A percentile compares a stretch with the other conserved stretches of the same genome.
Evolutionary conservation across 805 yeast genomes (phyloP).

Genomic region (Sungouiella thailandica): DNA sequence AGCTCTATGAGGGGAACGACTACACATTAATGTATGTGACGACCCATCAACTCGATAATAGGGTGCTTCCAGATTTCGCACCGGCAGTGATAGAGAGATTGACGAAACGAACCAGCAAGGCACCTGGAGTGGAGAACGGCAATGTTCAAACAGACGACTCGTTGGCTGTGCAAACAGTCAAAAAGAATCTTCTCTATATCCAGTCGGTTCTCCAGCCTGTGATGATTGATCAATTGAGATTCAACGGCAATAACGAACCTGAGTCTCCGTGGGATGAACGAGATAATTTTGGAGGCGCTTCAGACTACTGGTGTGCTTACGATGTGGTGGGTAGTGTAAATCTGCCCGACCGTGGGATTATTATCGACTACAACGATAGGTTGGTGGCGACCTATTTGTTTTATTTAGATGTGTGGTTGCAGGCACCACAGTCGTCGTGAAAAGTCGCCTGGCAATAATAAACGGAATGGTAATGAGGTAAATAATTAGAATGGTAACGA

Average conservation of each 20-base stretch:
- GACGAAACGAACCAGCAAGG: conserved; percentile 2
- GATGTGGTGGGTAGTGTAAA: conserved; percentile 24
- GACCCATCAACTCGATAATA: conserved; percentile 32
- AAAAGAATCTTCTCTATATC: conserved; percentile 20
- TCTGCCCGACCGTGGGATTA: conserved; percentile 15
- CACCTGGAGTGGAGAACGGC: conserved; percentile 1
- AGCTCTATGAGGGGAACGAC: conserved; percentile 22
- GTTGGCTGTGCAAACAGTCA: conserved; percentile 7
- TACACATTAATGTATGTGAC: conserved; percentile 25
- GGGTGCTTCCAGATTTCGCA: conserved; percentile 15
- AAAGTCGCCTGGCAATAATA: not conserved
- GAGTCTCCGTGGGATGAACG: conserved; percentile 21
- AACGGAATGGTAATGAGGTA: not conserved
- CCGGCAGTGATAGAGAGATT: conserved; percentile 14
- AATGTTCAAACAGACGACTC: conserved; percentile 3
- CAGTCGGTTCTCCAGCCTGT: conserved; percentile 24
- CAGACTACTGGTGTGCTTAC: conserved; percentile 32
- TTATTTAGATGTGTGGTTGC: conserved; percentile 24
- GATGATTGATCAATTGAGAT: conserved; percentile 11
- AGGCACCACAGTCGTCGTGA: not conserved
- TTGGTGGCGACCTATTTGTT: conserved; percentile 11
- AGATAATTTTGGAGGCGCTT: conserved; percentile 10
- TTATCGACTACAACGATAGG: conserved; percentile 12
- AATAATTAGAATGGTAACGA: not conserved
- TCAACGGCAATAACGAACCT: conserved; percentile 22